A percentile compares a stretch with the other conserved stretches of the same genome.
These are phyloP conservation scores for Conoideocrella luteorostrata DNA, from an alignment of 2,329 filamentous ascomycete species.

Conservation along the genomic window DNA sequence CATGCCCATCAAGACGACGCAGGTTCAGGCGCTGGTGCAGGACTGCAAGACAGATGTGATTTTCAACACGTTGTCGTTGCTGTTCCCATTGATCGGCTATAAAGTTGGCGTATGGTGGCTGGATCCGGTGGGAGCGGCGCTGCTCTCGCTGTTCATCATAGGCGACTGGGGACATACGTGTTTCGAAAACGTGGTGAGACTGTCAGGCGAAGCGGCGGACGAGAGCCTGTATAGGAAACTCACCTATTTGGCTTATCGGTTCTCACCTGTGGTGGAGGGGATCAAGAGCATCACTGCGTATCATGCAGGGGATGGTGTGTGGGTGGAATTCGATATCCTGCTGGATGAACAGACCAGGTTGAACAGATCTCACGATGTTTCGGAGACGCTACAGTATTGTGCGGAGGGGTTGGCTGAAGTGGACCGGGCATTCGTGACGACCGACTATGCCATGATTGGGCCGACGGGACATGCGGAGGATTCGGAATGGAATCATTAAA, in stretches of 20 bases:
- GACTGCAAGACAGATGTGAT: slow-evolving; percentile 62
- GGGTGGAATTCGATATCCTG: slow-evolving; percentile 27
- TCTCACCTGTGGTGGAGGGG: slow-evolving; percentile 23
- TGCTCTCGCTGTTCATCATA: slow-evolving; percentile 62
- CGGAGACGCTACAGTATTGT: slow-evolving; percentile 28
- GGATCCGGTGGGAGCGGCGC: slow-evolving; percentile 53
- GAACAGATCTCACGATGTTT: slow-evolving; percentile 25
- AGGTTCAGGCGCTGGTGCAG: slow-evolving; percentile 61
- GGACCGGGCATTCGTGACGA: slow-evolving; percentile 27
- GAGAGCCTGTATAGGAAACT: slow-evolving; percentile 24
- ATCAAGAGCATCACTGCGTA: slow-evolving; percentile 29
- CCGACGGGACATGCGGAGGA: slow-evolving; percentile 24
- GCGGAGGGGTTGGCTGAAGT: slow-evolving; percentile 24
- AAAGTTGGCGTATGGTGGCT: slow-evolving; percentile 59
- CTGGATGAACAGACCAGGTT: slow-evolving; percentile 25
- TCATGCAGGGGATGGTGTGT: slow-evolving; percentile 26
- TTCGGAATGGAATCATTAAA: slow-evolving; percentile 14
- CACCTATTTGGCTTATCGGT: slow-evolving; percentile 26
- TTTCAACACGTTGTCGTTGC: slow-evolving; percentile 80
- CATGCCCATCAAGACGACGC: slow-evolving; percentile 72
- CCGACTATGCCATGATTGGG: slow-evolving; percentile 26
- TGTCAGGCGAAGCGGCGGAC: slow-evolving; percentile 25
- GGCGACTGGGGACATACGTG: slow-evolving; percentile 59
- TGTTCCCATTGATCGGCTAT: slow-evolving; percentile 69
- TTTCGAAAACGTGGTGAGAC: slow-evolving; percentile 23